Conservation (phyloP, 2,329 filamentous ascomycete species). For the Sporothrix sp. region DNA sequence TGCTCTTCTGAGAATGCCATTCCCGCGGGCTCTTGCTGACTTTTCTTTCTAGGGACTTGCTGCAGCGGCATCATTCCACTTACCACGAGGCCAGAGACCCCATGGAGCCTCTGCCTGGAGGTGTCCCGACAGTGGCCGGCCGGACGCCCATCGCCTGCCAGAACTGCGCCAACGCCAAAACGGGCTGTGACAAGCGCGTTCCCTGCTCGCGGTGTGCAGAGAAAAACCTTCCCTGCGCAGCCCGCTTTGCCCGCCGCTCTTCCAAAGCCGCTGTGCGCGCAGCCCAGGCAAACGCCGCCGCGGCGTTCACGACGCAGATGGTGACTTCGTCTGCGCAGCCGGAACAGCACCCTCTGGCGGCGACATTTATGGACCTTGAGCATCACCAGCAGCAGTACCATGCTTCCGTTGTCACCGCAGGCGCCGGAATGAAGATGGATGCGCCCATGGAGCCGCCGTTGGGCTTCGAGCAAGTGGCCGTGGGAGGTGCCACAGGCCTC, state of each 20-base stretch:
- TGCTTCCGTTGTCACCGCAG: background rate
- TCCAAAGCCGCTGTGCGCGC: conserved; percentile 38
- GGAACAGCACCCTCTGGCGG: conserved; percentile 23
- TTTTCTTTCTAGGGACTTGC: conserved; percentile 33
- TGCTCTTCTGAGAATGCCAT: no score
- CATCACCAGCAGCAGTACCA: conserved; percentile 17
- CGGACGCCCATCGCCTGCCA: conserved; percentile 39
- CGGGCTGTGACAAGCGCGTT: conserved; percentile 40
- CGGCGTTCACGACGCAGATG: conserved; percentile 22
- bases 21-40: background rate
- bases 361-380: conserved; percentile 31
- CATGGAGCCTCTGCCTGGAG: conserved; percentile 34
- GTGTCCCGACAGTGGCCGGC: conserved; percentile 33
- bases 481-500: conserved; percentile 1
- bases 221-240: conserved; percentile 38
- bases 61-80: conserved; percentile 41
- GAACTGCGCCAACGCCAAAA: conserved; percentile 42
- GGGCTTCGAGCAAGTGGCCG: conserved; percentile 11
- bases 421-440: background rate
- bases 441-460: background rate
- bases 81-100: conserved; percentile 42
- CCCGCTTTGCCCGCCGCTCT: conserved; percentile 41
- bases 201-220: conserved; percentile 40
- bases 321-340: conserved; percentile 18
- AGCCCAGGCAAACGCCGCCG: conserved; percentile 30